Evolutionary conservation across 1,284 basidiomycete species (phyloP).

Genomic region (Sanguinoderma infundibulare): DNA sequence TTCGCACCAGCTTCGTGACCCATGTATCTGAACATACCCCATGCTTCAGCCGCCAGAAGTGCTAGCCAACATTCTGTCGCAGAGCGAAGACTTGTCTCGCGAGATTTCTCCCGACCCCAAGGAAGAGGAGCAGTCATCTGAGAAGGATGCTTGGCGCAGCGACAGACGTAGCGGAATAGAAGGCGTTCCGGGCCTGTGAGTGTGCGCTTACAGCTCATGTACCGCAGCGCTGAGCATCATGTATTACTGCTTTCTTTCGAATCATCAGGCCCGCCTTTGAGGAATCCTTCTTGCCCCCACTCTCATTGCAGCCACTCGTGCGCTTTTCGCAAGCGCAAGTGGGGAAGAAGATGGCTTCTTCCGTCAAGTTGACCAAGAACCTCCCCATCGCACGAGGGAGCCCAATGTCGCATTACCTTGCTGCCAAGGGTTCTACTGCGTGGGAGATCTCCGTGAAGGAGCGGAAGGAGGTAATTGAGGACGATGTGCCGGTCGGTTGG

Average conservation of each 20-base stretch:
- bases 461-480: conserved; percentile 49
- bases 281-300: conserved; percentile 34
- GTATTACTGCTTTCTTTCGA: neutral
- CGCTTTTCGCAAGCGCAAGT: conserved; percentile 59
- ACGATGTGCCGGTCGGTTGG: conserved; percentile 70
- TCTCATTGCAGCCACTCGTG: conserved; percentile 37
- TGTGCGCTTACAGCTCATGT: conserved; percentile 24
- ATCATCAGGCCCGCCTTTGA: conserved; percentile 29
- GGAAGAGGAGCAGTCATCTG: conserved; percentile 20
- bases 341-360: conserved; percentile 59
- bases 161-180: conserved; percentile 48
- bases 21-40: neutral
- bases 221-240: neutral
- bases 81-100: conserved; percentile 52
- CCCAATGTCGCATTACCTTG: conserved; percentile 66
- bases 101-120: conserved; percentile 52
- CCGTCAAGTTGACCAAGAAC: conserved; percentile 66
- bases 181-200: conserved; percentile 61
- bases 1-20: neutral
- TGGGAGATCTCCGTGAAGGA: conserved; percentile 74
- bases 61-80: conserved; percentile 56
- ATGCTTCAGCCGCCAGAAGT: conserved; percentile 64
- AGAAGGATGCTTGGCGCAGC: conserved; percentile 32
- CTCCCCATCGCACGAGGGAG: conserved; percentile 54
- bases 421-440: conserved; percentile 69